Base-by-base conservation (phyloP, 352 stramenopile genomes). In the Pythium periplocum region DNA sequence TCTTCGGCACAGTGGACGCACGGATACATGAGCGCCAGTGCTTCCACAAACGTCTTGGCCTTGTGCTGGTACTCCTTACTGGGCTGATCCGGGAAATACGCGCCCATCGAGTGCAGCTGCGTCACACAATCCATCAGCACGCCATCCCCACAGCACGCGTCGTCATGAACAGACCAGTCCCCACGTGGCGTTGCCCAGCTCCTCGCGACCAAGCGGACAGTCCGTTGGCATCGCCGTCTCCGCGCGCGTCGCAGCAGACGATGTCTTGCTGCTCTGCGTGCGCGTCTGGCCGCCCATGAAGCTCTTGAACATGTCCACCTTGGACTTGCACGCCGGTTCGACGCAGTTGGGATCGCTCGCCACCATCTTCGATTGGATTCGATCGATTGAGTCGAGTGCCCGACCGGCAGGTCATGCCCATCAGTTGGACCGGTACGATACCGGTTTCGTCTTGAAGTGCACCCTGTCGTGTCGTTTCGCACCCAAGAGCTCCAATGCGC, bases 51-150 rank as follows among this genome's bases (percentile, higher is more conserved):
- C 26, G 78, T 80, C 42, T 66, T 86, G 51, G 96, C 91, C 49
- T 92, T 87, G 35, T 82, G 43, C 65, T 98, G 78, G 61, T 98
- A 90, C 51, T 98, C 80, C 6, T 62, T 48, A 0, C 87, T 91
- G 38, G 96, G 96, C 51, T 95, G 87, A 12, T 99, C 93, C 1
- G 96, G 96, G 78, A 98, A 99, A 78, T 98, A 98, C 39, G 96
- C 93, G 10, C 94, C 93, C 75, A 94, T 97, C 9, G 89, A 96
- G 59, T 98, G 91, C 41, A 97, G 69, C 85, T 96, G 38, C 6
- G 55, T 4, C n/a, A 49, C 4, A 67, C 34, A 31, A 34, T 53
- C 30, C 6, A 49, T 31, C 31, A 58, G 34, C 2, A 45, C 17
- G 1, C 8, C 33, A 26, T 26, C 17, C 17, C 17, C 17, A 26